Base-by-base conservation (phyloP, 306 rosid species). In the Trichosanthes cucumerina region DNA sequence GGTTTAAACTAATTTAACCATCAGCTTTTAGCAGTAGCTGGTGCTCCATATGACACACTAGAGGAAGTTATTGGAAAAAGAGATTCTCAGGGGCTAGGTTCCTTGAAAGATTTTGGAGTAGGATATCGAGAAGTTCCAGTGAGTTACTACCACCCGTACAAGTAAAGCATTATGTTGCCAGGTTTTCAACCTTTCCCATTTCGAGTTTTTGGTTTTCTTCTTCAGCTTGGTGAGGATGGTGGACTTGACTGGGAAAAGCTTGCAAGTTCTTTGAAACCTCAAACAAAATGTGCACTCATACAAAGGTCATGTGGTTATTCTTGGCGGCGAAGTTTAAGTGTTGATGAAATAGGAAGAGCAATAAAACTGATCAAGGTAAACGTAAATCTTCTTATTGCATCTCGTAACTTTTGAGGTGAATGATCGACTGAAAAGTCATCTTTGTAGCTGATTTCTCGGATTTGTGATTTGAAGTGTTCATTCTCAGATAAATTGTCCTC, bases 21-120 rank as follows among this genome's bases (percentile, higher is more conserved):
- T 89, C 96, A 93, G 97, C 96, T 90, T 85, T 86, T 93, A 96
- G 98, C 98, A 79, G 96, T 93, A 81, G 97, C 96, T 36, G 98
- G 98, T 80, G 90, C 98, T 82, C 98, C 98, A 59, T 93, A 93
- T 81, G 98, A 93, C 81, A 93, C 98, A 11, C 79, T 93, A 54
- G 97, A 93, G 88, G 97, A 93, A 82, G 97, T 93, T 68, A 89
- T 93, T 49, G 98, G 98, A 78, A 93, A 93, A 87, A 88, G 97
- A 80, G 94, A 92, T 84, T 88, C 93, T 44, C 84, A 90, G 78
- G 94, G 96, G 65, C 79, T 90, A 74, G 97, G 98, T 70, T 91
- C 97, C 84, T 86, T 93, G 84, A 91, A 86, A 81, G 97, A 93
- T 82, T 93, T 91, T 82, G 98, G 96, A 77, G 93, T 93, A 81